phyloP scores from a whole-genome alignment of 371 early-diverging fungal species.

The Nosema bombycis region DNA sequence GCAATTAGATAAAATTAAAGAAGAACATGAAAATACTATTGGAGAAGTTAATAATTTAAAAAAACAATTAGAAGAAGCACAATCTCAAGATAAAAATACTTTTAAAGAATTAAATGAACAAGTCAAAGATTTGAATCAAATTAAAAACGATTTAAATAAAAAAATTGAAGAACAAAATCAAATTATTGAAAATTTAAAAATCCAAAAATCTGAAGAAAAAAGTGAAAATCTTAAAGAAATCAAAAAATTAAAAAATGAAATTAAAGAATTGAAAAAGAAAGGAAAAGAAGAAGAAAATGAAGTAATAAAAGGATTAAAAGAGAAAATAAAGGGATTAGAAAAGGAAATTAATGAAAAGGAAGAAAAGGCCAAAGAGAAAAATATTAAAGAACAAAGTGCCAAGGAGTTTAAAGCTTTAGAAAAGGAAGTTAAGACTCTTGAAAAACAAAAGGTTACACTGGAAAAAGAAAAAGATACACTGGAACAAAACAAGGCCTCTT shows the following conservation, averaged over 20 bases:
- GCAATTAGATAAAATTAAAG: neutral
- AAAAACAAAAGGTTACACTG: neutral
- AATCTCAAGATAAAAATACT: neutral
- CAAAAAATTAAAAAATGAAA: neutral
- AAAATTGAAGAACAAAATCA: constrained; percentile 10
- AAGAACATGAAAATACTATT: neutral
- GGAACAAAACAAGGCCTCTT: neutral
- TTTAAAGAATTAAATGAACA: neutral
- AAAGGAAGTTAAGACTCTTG: too few species aligned
- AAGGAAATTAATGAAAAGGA: neutral
- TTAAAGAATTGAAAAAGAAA: neutral
- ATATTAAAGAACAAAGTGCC: neutral
- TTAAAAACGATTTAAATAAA: neutral
- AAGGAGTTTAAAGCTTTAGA: too few species aligned
- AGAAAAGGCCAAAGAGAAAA: neutral
- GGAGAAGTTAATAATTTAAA: neutral
- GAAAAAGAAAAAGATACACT: neutral
- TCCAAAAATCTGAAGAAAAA: neutral
- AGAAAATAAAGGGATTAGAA: neutral
- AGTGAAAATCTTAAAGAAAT: neutral
- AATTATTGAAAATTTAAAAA: constrained; percentile 2
- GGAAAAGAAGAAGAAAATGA: neutral
- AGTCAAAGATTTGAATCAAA: too few species aligned
- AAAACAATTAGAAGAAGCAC: neutral
- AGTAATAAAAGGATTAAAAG: neutral